These are phyloP conservation scores for Cordyceps pruinosa DNA, from an alignment of 2,329 filamentous ascomycete species.

Conservation along the genomic window DNA sequence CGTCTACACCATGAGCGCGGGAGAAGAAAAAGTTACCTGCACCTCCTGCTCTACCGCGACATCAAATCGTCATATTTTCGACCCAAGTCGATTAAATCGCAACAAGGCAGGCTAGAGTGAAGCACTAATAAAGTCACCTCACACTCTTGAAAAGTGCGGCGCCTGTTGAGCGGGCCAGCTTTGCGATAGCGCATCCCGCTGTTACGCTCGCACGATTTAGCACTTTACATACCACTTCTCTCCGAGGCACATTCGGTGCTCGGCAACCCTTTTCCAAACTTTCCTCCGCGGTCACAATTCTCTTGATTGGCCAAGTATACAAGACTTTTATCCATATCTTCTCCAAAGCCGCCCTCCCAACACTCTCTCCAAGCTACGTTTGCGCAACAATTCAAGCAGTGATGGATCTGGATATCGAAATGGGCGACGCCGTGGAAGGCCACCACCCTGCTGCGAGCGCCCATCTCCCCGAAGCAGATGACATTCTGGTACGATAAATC, in stretches of 20 bases:
- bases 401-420: conserved; percentile 67
- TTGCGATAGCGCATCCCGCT: not conserved
- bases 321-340: too few species aligned
- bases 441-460: conserved; percentile 21
- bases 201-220: not conserved
- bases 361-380: not conserved
- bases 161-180: not conserved
- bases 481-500: conserved; percentile 29
- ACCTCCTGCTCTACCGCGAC: too few species aligned
- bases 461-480: conserved; percentile 26
- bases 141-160: not conserved
- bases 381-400: conserved; percentile 18
- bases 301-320: too few species aligned
- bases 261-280: not conserved
- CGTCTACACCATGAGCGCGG: too few species aligned
- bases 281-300: too few species aligned
- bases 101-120: too few species aligned
- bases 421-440: conserved; percentile 53
- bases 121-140: not conserved
- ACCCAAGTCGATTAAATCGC: not conserved
- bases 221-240: not conserved
- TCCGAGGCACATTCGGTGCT: not conserved
- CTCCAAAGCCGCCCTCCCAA: not conserved
- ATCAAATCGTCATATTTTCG: not conserved
- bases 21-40: not conserved